phyloP scores from a whole-genome alignment of 148 eudicot species.

The Diospyros lotus region DNA sequence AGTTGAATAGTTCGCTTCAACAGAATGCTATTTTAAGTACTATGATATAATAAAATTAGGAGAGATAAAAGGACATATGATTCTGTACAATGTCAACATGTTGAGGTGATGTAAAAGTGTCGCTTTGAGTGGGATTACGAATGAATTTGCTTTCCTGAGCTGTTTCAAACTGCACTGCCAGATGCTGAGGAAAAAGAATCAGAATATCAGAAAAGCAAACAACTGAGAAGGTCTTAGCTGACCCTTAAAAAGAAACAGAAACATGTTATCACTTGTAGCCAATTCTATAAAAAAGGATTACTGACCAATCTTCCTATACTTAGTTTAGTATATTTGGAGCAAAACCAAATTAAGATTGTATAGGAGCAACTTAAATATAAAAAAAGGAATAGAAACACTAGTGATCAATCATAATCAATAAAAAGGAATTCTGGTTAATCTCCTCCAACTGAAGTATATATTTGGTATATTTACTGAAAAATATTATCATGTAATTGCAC shows the following conservation, averaged over 20 bases:
- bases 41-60: background rate
- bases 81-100: conserved; percentile 31
- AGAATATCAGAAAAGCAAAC: conserved; percentile 5
- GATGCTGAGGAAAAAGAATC: conserved; percentile 29
- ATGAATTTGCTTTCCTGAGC: conserved; percentile 27
- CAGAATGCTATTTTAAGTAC: background rate
- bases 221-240: background rate
- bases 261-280: background rate
- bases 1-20: background rate
- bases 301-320: background rate
- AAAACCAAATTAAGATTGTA: background rate
- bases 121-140: conserved; percentile 21
- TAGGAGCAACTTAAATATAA: too few species aligned
- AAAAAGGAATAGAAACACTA: background rate
- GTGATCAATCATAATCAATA: background rate
- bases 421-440: background rate
- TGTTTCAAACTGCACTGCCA: conserved; percentile 26
- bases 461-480: background rate
- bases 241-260: background rate
- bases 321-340: background rate
- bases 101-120: conserved; percentile 22
- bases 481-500: background rate
- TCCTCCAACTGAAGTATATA: background rate
- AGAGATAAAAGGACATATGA: background rate
- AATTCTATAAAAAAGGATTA: background rate